Base-by-base conservation (phyloP, 176 grass and related monocot species). In the Tillandsia fasciculata region DNA sequence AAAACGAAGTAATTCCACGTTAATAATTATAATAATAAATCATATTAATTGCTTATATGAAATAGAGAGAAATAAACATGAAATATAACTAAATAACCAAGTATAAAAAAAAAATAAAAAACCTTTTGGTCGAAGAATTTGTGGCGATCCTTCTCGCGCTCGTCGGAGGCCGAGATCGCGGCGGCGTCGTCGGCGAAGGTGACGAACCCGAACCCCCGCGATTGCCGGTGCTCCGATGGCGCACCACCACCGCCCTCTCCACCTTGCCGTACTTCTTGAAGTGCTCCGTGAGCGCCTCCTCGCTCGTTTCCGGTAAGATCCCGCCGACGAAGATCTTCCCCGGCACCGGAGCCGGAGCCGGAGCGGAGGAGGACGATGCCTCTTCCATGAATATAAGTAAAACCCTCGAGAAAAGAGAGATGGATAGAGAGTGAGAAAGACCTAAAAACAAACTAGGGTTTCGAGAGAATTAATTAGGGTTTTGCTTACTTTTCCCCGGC, bases 121-220 rank as follows among this genome's bases (percentile, higher is more conserved):
- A 91, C 88, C 81, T 61, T 22, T 49, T 81, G 73, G 0, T 83
- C 86, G 66, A 72, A 59, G 64, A 84, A 84, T 13, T 70, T 67
- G 18, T 87, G 81, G 18, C 12, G 76, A 24, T 33, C 63, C 51
- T 20, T 77, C 76, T 87, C 77, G n/a, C 2, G 51, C 15, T 70
- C 61, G 10, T 85, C 49, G 3, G 88, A 64, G 47, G 82, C 86
- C 56, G 74, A 83, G 12, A 54, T 47, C 26, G 73, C 48, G 1
- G 70, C 72, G 9, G 28, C 63, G 11, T 78, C 82, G 52, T 83
- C 74, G n/a, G 52, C n/a, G 54, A 88, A 92, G 73, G 85, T 78
- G n/a, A 92, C 76, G 80, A 92, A 92, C 1, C 77, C 85, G 83
- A 92, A 88, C 1, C 82, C 82, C 42, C 82, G 50, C 82, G 54